Evolutionary conservation across 2,329 filamentous ascomycete genomes (phyloP), one percentile per base, ranked within the genome.

Genomic region (Pestalotiopsis sp.): DNA sequence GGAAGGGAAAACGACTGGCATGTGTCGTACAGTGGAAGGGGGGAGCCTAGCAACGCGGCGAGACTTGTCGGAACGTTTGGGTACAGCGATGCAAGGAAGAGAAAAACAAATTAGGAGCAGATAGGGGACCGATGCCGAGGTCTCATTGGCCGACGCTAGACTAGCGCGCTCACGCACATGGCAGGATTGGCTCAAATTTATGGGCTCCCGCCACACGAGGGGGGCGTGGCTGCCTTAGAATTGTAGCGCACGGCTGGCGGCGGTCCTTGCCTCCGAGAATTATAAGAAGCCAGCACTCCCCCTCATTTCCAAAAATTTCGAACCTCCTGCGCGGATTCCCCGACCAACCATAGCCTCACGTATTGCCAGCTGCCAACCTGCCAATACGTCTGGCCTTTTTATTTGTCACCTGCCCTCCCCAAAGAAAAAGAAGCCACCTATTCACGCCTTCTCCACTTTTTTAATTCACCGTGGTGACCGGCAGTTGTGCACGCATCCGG

Each of bases 221-320:
- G 75, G 72, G 75, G 74, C 73, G 74, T 77, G 69, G 71, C 68
- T 73, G 72, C 74, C 73, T 73, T 69, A 76, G 72, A 73, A 72
- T 72, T 71, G 72, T 68, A 73, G 74, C 72, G 68, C 69, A 72
- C 70, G 69, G 64, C 61, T 72, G 71, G 71, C 75, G 70, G 73
- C 74, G 72, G 73, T 69, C 70, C 71, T 73, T 70, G 70, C 49
- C 71, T 73, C 69, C 73, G 59, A 86, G 85, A 87, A 87, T 84
- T 88, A 88, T 88, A 88, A 87, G 82, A 82, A 86, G 81, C 78
- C 77, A 78, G 78, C 79, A 81, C 81, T 84, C 85, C 86, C 65
- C 86, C 81, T 85, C 86, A 83, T 80, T 82, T 81, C 82, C 76
- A 78, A 78, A 58, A 79, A 79, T 83, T 84, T 82, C 77, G 79